Evolutionary conservation across 805 yeast genomes (phyloP).

Genomic region (Metschnikowia matae): DNA sequence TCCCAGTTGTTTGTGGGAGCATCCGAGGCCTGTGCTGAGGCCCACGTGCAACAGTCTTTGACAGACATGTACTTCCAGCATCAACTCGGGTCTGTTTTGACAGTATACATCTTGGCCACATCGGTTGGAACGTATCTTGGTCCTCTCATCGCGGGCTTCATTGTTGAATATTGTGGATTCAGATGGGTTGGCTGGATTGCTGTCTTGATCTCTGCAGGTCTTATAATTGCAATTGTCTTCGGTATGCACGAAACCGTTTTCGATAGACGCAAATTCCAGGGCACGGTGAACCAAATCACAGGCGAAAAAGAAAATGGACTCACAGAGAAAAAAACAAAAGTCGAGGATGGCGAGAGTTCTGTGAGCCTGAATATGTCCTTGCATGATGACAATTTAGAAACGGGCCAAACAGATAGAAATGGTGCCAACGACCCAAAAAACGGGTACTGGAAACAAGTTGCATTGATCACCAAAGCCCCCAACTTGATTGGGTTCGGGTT

Average conservation of each 20-base stretch:
- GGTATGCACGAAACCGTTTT: slow-evolving; percentile 69
- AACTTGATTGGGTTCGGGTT: slow-evolving; percentile 62
- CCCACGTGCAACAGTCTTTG: slow-evolving; percentile 62
- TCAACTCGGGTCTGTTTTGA: slow-evolving; percentile 68
- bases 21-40: slow-evolving; percentile 73
- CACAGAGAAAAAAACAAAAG: slow-evolving; percentile 1
- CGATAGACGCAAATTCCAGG: slow-evolving; percentile 38
- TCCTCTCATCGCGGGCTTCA: slow-evolving; percentile 74
- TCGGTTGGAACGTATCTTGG: slow-evolving; percentile 77
- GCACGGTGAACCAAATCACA: slow-evolving; percentile 8
- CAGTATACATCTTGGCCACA: slow-evolving; percentile 69
- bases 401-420: slow-evolving; percentile 23
- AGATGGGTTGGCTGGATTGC: slow-evolving; percentile 79
- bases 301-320: neutral
- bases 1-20: slow-evolving; percentile 79
- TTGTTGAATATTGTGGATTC: slow-evolving; percentile 57
- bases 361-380: slow-evolving; percentile 14
- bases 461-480: slow-evolving; percentile 51
- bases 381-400: slow-evolving; percentile 13
- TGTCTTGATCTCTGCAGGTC: slow-evolving; percentile 47
- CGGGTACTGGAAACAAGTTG: slow-evolving; percentile 45
- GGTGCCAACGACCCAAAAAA: slow-evolving; percentile 34
- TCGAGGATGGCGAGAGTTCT: slow-evolving; percentile 7
- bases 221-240: slow-evolving; percentile 51
- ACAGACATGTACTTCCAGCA: slow-evolving; percentile 77